Conservation (phyloP, 2,329 filamentous ascomycete species). For the Botrytis squamosa region DNA sequence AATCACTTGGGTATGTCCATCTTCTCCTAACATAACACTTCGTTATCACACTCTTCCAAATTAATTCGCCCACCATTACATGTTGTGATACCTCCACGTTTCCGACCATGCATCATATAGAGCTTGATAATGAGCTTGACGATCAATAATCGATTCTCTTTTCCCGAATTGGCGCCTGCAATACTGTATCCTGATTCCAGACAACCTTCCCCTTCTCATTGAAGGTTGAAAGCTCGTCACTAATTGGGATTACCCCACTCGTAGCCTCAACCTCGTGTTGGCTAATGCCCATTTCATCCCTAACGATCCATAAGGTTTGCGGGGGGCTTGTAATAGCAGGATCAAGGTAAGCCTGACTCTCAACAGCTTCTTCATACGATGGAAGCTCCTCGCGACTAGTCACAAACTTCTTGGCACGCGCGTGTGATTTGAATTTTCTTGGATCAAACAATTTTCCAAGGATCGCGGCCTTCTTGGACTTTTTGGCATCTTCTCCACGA, state of each 20-base stretch:
- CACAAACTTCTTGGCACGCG: slow-evolving; percentile 46
- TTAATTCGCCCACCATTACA: no score
- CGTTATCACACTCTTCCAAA: background rate
- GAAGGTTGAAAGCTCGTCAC: slow-evolving; percentile 70
- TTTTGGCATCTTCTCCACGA: slow-evolving; percentile 24
- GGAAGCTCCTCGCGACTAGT: slow-evolving; percentile 58
- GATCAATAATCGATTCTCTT: slow-evolving; percentile 35
- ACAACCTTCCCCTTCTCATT: slow-evolving; percentile 66
- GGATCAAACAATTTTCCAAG: slow-evolving; percentile 70
- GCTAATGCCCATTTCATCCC: slow-evolving; percentile 71
- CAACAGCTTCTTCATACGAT: slow-evolving; percentile 58
- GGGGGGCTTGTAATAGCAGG: slow-evolving; percentile 61
- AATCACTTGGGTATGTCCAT: slow-evolving; percentile 1
- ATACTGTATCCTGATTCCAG: slow-evolving; percentile 49
- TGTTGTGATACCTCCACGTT: background rate
- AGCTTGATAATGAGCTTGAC: no score
- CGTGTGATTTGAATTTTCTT: slow-evolving; percentile 70
- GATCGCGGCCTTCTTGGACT: slow-evolving; percentile 51
- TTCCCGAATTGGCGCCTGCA: slow-evolving; percentile 33
- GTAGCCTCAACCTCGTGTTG: slow-evolving; percentile 74
- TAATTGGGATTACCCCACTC: slow-evolving; percentile 69
- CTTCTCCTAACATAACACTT: background rate
- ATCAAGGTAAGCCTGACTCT: slow-evolving; percentile 69
- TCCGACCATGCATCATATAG: background rate
- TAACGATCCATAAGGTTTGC: slow-evolving; percentile 77